Evolutionary conservation across 106 monocot genomes (phyloP).

Genomic region (Phalaenopsis equestris): DNA sequence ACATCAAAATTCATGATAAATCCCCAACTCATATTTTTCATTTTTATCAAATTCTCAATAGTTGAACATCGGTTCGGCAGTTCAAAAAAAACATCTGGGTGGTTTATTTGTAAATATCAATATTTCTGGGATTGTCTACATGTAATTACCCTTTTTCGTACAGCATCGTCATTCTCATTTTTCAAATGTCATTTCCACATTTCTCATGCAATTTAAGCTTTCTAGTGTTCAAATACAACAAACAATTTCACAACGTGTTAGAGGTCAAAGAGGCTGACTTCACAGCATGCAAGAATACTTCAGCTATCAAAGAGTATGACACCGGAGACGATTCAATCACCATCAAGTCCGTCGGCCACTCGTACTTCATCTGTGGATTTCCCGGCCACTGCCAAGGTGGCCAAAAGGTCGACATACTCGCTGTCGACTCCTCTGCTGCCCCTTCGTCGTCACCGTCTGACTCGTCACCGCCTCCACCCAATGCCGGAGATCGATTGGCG

Average conservation of each 20-base stretch:
- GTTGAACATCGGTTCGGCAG: too few relatives aligned
- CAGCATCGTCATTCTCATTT: too few relatives aligned
- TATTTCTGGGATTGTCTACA: too few relatives aligned
- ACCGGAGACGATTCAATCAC: slow-evolving; percentile 17
- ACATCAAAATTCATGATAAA: too few relatives aligned
- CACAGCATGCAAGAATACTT: slow-evolving; percentile 14
- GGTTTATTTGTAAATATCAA: too few relatives aligned
- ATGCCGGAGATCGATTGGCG: not conserved
- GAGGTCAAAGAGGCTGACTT: slow-evolving; percentile 22
- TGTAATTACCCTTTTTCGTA: too few relatives aligned
- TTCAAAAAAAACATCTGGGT: too few relatives aligned
- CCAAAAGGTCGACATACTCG: slow-evolving; percentile 18
- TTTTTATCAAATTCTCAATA: too few relatives aligned
- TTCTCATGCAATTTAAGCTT: not conserved
- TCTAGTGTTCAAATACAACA: slow-evolving; percentile 26
- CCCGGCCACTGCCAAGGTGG: slow-evolving; percentile 26
- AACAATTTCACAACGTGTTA: slow-evolving; percentile 22
- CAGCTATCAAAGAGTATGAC: slow-evolving; percentile 10
- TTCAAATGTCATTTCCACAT: not conserved
- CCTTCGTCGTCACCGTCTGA: not conserved
- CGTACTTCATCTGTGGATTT: slow-evolving; percentile 39
- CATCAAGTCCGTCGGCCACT: slow-evolving; percentile 12
- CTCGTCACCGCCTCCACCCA: not conserved
- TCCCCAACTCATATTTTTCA: too few relatives aligned
- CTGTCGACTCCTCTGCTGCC: not conserved